Base-by-base conservation (phyloP, 2,329 filamentous ascomycete species). In the Ophiocordyceps australis region DNA sequence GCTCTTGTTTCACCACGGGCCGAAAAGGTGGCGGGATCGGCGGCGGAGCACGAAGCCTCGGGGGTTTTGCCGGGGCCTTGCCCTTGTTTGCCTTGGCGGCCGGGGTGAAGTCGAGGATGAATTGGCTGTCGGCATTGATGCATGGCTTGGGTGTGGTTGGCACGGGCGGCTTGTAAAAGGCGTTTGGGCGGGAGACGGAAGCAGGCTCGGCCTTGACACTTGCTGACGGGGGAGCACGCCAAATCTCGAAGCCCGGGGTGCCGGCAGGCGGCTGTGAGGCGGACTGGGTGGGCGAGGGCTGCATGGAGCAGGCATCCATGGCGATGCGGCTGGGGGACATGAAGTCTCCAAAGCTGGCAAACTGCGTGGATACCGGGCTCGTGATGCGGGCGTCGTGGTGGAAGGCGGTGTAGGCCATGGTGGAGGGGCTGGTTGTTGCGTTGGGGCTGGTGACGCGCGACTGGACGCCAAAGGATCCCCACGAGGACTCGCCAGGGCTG, bases 141-240 rank as follows among this genome's bases (percentile, higher is more conserved):
- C 45, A 38, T 9, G 52, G 46, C 31, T 55, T 57, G 8, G 49
- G 46, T 18, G 46, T 50, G 17, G 50, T 46, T 16, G 52, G 50
- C 8, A 52, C 38, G 2, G 52, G 50, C 6, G 53, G 53, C 25
- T 48, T 50, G 26, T 44, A 48, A 31, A 47, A 51, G 11, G 42
- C 38, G 16, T 30, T 34, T n/a, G 34, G 32, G 13, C 13, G 16
- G 16, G 32, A 38, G 18, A 32, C 30, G 22, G 37, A 28, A 27
- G 30, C 28, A 18, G 34, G 38, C 19, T 45, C 42, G 21, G 35
- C 33, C 24, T 35, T 39, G 23, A 28, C 14, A 12, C 26, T 37
- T 28, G 34, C 42, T n/a, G 40, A 34, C 14, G 39, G 38, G n/a
- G 46, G 47, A 13, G 46, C 42, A 23, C 48, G 44, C 48, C 48